Evolutionary conservation across 805 yeast species (phyloP).

Genomic region (Ogataea nitratoaversa): DNA sequence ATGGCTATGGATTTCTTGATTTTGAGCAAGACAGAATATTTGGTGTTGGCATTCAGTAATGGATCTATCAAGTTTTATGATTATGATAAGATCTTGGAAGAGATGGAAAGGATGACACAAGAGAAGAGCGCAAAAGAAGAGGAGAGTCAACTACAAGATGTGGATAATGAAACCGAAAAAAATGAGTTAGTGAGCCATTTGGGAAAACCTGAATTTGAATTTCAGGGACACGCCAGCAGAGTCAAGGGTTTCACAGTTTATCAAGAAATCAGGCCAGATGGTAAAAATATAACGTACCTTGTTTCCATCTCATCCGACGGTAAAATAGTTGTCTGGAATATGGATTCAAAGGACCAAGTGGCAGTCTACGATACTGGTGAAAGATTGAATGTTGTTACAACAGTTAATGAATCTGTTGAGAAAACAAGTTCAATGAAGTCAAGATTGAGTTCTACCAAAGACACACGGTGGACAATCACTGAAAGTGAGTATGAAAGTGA

Average conservation of each 20-base stretch:
- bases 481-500: conserved; percentile 77
- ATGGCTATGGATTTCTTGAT: conserved; percentile 60
- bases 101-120: not conserved
- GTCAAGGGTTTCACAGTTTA: conserved; percentile 71
- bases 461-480: conserved; percentile 36
- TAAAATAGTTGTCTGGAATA: conserved; percentile 86
- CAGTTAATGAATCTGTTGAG: conserved; percentile 75
- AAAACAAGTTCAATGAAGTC: conserved; percentile 62
- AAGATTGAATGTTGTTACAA: conserved; percentile 79
- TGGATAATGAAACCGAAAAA: conserved; percentile 16
- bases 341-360: conserved; percentile 63
- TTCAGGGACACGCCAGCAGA: conserved; percentile 81
- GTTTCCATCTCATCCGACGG: conserved; percentile 92
- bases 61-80: conserved; percentile 64
- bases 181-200: conserved; percentile 19
- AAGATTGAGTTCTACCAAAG: conserved; percentile 32
- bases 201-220: conserved; percentile 47
- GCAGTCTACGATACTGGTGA: conserved; percentile 92
- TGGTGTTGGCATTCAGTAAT: conserved; percentile 64
- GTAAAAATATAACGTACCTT: conserved; percentile 40
- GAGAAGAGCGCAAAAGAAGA: not conserved
- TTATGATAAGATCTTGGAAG: conserved; percentile 29
- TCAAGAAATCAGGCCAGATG: conserved; percentile 28
- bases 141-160: conserved; percentile 20
- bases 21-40: conserved; percentile 47